Evolutionary conservation across 371 early-diverging fungal species (phyloP).

Genomic region (Syncephalis plumigaleata): DNA sequence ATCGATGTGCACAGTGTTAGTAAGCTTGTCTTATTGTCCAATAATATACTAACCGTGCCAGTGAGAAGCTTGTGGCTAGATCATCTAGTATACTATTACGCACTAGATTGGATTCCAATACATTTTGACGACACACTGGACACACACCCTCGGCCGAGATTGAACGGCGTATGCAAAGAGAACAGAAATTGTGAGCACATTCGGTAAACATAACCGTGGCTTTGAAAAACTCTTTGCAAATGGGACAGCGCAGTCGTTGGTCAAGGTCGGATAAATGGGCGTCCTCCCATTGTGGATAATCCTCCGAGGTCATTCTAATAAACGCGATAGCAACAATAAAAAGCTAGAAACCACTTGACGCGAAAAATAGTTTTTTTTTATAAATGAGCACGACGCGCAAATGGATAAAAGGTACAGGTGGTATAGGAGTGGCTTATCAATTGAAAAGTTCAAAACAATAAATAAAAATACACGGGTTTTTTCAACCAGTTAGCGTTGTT

Average conservation of each 20-base stretch:
- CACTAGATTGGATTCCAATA: constrained; percentile 15
- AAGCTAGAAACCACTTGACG: no score
- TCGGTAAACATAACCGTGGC: constrained; percentile 26
- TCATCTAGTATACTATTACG: constrained; percentile 23
- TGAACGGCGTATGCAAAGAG: constrained; percentile 35
- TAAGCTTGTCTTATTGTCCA: no score
- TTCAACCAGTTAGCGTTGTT: no score
- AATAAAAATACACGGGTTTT: no score
- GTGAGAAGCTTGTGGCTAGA: constrained; percentile 13
- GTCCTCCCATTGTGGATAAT: constrained; percentile 32
- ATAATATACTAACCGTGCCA: constrained; percentile 10
- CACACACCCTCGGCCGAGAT: constrained; percentile 27
- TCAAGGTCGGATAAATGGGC: constrained; percentile 27
- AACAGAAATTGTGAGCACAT: constrained; percentile 48
- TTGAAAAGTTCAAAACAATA: no score
- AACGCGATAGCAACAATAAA: no score
- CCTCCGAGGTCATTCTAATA: no score
- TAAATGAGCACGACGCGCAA: no score
- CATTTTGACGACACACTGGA: constrained; percentile 29
- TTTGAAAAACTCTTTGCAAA: constrained; percentile 40
- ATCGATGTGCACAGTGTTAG: not conserved
- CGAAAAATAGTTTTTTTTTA: no score
- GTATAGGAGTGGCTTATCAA: no score
- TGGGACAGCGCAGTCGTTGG: constrained; percentile 34
- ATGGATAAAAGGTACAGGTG: no score